A percentile compares a stretch with the other conserved stretches of the same genome.
Conservation (phyloP, 2,329 filamentous ascomycete species). For the Cadophora sp. region DNA sequence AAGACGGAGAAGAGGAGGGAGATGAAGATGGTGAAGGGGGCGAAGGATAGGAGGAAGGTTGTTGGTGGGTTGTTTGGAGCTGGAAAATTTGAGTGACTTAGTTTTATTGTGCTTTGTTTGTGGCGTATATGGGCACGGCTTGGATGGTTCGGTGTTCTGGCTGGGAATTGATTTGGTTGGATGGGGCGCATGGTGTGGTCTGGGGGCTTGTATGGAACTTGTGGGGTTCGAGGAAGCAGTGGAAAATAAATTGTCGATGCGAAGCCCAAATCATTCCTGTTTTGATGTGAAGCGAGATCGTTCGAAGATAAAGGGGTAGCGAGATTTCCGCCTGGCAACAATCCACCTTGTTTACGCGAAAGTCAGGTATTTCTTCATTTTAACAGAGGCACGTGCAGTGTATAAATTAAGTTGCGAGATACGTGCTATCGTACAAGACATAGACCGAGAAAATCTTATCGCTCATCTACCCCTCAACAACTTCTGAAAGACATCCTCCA, state of each 20-base stretch:
- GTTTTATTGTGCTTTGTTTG: background rate
- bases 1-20: conserved; percentile 65
- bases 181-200: background rate
- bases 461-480: too few relatives aligned
- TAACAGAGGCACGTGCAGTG: too few relatives aligned
- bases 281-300: conserved; percentile 8
- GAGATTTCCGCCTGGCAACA: background rate
- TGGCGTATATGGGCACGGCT: background rate
- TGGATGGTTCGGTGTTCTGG: conserved; percentile 20
- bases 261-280: background rate
- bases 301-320: background rate
- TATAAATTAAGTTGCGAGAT: too few relatives aligned
- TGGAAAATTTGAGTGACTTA: conserved; percentile 55
- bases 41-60: conserved; percentile 60
- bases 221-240: background rate
- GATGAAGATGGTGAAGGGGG: conserved; percentile 63
- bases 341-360: too few relatives aligned
- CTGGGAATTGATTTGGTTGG: conserved; percentile 1
- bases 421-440: too few relatives aligned
- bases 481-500: conserved; percentile 17
- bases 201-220: background rate
- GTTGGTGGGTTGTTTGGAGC: conserved; percentile 65
- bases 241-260: background rate
- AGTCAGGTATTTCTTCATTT: too few relatives aligned
- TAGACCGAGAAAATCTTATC: too few relatives aligned